A percentile compares a stretch with the other conserved stretches of the same genome.
Evolutionary conservation across 2,329 filamentous ascomycete species (phyloP).

Genomic region (Colletotrichum destructivum): DNA sequence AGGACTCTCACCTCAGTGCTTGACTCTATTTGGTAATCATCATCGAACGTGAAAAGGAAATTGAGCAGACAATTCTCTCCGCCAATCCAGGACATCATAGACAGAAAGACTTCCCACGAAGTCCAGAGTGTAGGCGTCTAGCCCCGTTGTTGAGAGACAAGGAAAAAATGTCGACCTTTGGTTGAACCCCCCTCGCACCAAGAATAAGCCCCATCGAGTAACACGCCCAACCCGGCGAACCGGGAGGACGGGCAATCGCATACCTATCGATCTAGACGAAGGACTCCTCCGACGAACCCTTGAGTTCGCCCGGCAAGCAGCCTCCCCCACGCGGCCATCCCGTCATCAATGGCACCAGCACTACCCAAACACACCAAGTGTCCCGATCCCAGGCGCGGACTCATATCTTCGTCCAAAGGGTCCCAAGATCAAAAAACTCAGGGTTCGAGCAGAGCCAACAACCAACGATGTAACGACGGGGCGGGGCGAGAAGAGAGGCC

Average conservation of each 20-base stretch:
- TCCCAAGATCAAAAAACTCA: slow-evolving; percentile 53
- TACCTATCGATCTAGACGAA: slow-evolving; percentile 98
- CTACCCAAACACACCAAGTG: slow-evolving; percentile 40
- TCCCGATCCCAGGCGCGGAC: slow-evolving; percentile 71
- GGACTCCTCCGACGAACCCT: slow-evolving; percentile 67
- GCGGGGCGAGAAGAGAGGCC: slow-evolving; percentile 53
- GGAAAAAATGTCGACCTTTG: slow-evolving; percentile 48
- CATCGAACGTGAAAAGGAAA: slow-evolving; percentile 61
- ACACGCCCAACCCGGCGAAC: slow-evolving; percentile 64
- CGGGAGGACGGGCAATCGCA: slow-evolving; percentile 86
- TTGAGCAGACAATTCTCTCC: slow-evolving; percentile 34
- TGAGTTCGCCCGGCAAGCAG: slow-evolving; percentile 47
- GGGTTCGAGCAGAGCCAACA: slow-evolving; percentile 43
- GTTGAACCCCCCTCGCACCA: slow-evolving; percentile 87
- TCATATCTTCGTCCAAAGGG: slow-evolving; percentile 89
- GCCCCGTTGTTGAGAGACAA: slow-evolving; percentile 27
- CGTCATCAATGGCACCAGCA: slow-evolving; percentile 46
- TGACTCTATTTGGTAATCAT: slow-evolving; percentile 98
- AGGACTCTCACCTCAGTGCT: slow-evolving; percentile 81
- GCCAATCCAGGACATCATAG: slow-evolving; percentile 44
- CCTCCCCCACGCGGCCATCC: slow-evolving; percentile 47
- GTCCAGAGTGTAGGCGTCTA: slow-evolving; percentile 53
- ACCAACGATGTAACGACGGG: slow-evolving; percentile 62
- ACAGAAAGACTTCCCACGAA: slow-evolving; percentile 59
- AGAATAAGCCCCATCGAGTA: slow-evolving; percentile 99